Conservation (phyloP, 306 rosid genomes). For the Vigna angularis region DNA sequence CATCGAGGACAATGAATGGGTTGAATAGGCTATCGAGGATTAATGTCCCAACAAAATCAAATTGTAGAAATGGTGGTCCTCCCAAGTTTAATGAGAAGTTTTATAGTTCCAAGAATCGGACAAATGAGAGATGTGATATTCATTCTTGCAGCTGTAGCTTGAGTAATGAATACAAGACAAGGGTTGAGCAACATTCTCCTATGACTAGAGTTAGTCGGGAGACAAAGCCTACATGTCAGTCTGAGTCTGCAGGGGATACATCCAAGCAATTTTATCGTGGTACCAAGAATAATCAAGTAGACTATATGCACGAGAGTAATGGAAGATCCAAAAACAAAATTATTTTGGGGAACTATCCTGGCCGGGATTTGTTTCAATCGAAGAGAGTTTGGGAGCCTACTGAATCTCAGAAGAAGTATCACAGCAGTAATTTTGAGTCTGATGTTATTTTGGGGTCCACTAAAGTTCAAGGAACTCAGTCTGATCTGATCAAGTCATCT, state of each 20-base stretch:
- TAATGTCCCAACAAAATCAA: constrained; percentile 66
- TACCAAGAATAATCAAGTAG: constrained; percentile 65
- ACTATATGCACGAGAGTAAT: constrained; percentile 64
- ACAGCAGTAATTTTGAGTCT: constrained; percentile 73
- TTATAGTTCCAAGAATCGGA: constrained; percentile 63
- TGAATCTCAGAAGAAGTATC: constrained; percentile 80
- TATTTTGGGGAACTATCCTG: constrained; percentile 57
- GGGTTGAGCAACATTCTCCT: constrained; percentile 69
- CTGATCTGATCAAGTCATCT: constrained; percentile 59
- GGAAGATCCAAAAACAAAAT: constrained; percentile 78
- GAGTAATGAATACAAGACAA: constrained; percentile 69
- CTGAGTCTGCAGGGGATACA: constrained; percentile 66
- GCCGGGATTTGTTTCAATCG: constrained; percentile 69
- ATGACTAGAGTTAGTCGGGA: constrained; percentile 62
- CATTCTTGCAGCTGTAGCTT: constrained; percentile 82
- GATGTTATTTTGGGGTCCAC: constrained; percentile 64
- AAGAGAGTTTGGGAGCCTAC: constrained; percentile 96
- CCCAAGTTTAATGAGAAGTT: constrained; percentile 71
- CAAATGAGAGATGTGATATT: constrained; percentile 67
- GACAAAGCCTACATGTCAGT: constrained; percentile 58
- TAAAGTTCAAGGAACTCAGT: constrained; percentile 54
- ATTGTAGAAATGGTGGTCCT: constrained; percentile 67
- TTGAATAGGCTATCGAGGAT: constrained; percentile 63
- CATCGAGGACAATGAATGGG: constrained; percentile 60
- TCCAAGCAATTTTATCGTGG: constrained; percentile 76